Conservation (phyloP, 805 yeast genomes). For the Candida chilensis region DNA sequence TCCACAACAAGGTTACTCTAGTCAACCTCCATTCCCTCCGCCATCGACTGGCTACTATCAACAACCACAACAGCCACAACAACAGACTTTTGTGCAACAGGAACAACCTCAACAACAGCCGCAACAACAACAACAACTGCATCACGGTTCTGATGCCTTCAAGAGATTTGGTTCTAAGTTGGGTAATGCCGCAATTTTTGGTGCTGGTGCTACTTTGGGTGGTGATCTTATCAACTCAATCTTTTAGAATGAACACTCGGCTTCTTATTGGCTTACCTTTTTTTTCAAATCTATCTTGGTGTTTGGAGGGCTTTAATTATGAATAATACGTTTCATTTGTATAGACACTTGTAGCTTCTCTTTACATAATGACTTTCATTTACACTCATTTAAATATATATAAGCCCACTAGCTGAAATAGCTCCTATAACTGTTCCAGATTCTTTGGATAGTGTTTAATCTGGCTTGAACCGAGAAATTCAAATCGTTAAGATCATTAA, state of each 20-base stretch:
- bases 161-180: constrained; percentile 70
- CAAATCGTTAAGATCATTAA: constrained; percentile 45
- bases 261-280: no score
- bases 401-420: constrained; percentile 13
- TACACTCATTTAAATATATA: no score
- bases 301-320: no score
- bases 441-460: constrained; percentile 39
- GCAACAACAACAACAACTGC: constrained; percentile 19
- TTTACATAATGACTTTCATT: no score
- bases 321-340: no score
- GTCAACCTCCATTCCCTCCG: constrained; percentile 37
- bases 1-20: constrained; percentile 8
- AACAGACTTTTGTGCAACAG: constrained; percentile 17
- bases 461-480: constrained; percentile 26
- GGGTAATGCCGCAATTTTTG: constrained; percentile 90
- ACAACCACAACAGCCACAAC: constrained; percentile 13
- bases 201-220: constrained; percentile 95
- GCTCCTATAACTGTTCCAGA: constrained; percentile 51
- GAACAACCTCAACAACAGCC: constrained; percentile 15
- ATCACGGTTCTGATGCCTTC: constrained; percentile 19
- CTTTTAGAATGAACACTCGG: no score
- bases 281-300: no score
- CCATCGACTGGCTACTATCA: constrained; percentile 39
- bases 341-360: no score
- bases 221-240: constrained; percentile 70